Conservation (phyloP, 495 filamentous ascomycete species). For the Neurospora sp. region DNA sequence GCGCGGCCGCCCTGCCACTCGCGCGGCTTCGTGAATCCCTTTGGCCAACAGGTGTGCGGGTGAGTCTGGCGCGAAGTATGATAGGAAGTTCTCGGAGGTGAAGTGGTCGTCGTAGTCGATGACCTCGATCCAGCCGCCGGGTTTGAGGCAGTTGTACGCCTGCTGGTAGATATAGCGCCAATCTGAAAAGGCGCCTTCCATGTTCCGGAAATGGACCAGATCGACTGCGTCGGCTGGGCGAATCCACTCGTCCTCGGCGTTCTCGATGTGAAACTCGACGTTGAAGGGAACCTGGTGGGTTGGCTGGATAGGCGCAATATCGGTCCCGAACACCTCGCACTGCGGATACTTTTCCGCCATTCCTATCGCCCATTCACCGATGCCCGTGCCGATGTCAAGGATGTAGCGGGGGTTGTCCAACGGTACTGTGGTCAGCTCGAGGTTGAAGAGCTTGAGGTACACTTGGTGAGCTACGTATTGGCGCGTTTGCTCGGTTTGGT, state of each 20-base stretch:
- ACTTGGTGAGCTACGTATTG: constrained; percentile 58
- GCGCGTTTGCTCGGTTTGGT: constrained; percentile 62
- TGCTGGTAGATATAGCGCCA: constrained; percentile 54
- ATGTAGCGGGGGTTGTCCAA: constrained; percentile 47
- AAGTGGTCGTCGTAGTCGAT: constrained; percentile 42
- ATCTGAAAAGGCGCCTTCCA: constrained; percentile 53
- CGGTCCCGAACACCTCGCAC: constrained; percentile 57
- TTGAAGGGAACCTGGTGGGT: constrained; percentile 48
- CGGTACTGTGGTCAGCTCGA: constrained; percentile 48
- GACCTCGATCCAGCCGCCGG: constrained; percentile 58
- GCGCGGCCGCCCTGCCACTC: constrained; percentile 35
- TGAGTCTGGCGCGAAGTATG: constrained; percentile 31
- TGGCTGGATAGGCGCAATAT: constrained; percentile 51
- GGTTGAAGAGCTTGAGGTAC: constrained; percentile 49
- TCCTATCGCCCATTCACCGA: constrained; percentile 66
- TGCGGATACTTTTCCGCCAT: constrained; percentile 55
- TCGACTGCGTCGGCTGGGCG: constrained; percentile 49
- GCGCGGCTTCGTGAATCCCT: constrained; percentile 32
- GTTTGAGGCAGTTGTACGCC: constrained; percentile 48
- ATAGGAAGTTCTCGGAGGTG: constrained; percentile 26
- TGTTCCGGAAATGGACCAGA: constrained; percentile 53
- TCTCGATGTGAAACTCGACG: constrained; percentile 60
- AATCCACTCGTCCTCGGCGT: constrained; percentile 52
- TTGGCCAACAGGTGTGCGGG: constrained; percentile 21
- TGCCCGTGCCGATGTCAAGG: constrained; percentile 59